These are phyloP conservation scores for Magnaporthales sp. DNA, from an alignment of 2,329 filamentous ascomycete genomes.

Conservation along the genomic window DNA sequence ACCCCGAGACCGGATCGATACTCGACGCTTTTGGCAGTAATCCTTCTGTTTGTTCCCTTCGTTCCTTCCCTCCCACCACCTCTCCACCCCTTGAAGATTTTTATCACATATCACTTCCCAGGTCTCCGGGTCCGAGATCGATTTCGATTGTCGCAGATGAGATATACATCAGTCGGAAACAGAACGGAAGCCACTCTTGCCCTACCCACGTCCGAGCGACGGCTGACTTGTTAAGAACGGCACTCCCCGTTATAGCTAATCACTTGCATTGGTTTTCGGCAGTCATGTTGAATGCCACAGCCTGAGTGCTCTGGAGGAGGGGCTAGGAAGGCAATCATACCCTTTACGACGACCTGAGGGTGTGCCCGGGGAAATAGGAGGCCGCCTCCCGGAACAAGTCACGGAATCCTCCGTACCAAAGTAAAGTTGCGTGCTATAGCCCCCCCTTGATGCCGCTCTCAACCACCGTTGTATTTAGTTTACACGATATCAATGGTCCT, in stretches of 20 bases:
- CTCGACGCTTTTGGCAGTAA: background rate
- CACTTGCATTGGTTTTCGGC: background rate
- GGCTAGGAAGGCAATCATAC: background rate
- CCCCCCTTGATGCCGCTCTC: background rate
- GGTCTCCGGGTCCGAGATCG: background rate
- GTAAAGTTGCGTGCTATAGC: background rate
- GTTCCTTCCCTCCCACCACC: background rate
- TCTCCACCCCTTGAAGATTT: background rate
- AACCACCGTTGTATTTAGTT: background rate
- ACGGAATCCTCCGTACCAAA: background rate
- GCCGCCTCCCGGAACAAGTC: background rate
- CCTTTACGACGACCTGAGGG: background rate
- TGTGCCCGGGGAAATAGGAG: background rate
- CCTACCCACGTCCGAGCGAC: background rate
- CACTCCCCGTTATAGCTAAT: background rate
- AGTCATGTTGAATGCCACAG: background rate
- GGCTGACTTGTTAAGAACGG: background rate
- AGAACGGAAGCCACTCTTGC: background rate
- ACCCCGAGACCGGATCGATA: background rate
- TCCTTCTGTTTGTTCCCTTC: background rate
- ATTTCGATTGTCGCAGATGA: background rate
- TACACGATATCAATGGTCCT: background rate
- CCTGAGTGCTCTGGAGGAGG: background rate
- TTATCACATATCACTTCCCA: constrained; percentile 3
- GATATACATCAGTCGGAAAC: background rate